A percentile compares a stretch with the other conserved stretches of the same genome.
phyloP scores from a whole-genome alignment of 331 rosid genomes.

The Pyracantha coccinea region DNA sequence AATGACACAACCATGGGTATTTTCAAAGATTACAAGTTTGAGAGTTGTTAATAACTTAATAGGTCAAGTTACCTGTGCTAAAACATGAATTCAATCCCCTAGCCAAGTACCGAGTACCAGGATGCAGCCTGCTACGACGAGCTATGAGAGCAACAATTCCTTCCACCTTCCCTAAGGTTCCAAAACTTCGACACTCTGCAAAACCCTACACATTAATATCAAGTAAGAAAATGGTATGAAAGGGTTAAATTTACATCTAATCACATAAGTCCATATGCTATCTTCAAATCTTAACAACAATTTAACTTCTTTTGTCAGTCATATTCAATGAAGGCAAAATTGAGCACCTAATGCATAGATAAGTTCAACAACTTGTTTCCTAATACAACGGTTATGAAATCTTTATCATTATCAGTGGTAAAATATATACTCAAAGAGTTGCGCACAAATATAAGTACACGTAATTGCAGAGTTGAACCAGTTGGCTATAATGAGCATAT shows the following conservation, averaged over 20 bases:
- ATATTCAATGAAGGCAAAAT: background rate
- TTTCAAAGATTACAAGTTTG: background rate
- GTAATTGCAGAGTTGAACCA: background rate
- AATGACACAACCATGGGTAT: background rate
- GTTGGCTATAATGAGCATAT: background rate
- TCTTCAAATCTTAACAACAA: slow-evolving; percentile 1
- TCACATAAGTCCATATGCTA: background rate
- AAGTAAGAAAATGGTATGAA: slow-evolving; percentile 38
- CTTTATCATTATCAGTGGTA: background rate
- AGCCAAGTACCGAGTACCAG: slow-evolving; percentile 97
- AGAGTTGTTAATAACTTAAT: background rate
- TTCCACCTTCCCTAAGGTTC: slow-evolving; percentile 87
- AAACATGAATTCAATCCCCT: slow-evolving; percentile 96
- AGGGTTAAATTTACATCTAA: background rate
- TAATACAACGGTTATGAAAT: background rate
- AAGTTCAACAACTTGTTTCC: background rate
- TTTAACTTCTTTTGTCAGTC: background rate
- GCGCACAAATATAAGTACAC: background rate
- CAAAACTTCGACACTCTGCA: slow-evolving; percentile 92
- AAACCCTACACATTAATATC: slow-evolving; percentile 88
- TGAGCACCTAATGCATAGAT: background rate
- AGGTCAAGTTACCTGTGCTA: slow-evolving; percentile 67
- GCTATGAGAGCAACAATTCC: slow-evolving; percentile 84
- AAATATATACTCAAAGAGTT: background rate
- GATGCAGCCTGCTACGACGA: slow-evolving; percentile 97